These are phyloP conservation scores for Phoma sp. DNA, from an alignment of 2,329 filamentous ascomycete species.

Conservation along the genomic window DNA sequence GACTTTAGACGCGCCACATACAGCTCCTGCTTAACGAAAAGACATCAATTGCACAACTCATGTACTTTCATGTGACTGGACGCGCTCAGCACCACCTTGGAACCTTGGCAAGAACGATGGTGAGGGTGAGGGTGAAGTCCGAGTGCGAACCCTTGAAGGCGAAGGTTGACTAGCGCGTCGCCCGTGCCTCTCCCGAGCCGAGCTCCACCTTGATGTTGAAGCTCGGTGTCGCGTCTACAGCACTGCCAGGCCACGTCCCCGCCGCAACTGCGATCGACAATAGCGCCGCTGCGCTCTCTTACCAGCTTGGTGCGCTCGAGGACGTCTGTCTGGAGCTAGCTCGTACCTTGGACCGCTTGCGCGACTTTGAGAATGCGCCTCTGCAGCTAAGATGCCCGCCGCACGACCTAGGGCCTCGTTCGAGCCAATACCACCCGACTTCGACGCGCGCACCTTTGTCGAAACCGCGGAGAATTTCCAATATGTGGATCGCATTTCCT, in stretches of 20 bases:
- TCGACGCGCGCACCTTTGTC: conserved; percentile 79
- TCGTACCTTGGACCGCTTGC: not conserved
- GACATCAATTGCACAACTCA: not conserved
- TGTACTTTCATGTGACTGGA: not conserved
- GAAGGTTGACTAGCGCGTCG: conserved; percentile 1
- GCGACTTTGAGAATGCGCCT: not conserved
- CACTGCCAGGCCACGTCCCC: not conserved
- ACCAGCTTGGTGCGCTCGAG: not conserved
- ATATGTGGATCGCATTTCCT: conserved; percentile 82
- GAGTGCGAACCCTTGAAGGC: not conserved
- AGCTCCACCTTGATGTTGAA: conserved; percentile 5
- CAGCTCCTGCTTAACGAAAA: no score
- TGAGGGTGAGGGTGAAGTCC: conserved; percentile 5
- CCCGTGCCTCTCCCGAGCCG: conserved; percentile 6
- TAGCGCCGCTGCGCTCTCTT: not conserved
- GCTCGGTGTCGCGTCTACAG: conserved; percentile 3
- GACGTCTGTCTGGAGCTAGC: not conserved
- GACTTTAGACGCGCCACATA: not conserved
- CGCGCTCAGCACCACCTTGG: not conserved
- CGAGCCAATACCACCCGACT: conserved; percentile 85
- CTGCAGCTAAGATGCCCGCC: conserved; percentile 69
- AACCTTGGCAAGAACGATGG: not conserved
- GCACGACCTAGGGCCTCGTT: conserved; percentile 86
- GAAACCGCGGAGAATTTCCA: conserved; percentile 83
- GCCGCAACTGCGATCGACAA: not conserved